Base-by-base conservation (phyloP, 306 rosid species). In the Cicer chorassanicum region DNA sequence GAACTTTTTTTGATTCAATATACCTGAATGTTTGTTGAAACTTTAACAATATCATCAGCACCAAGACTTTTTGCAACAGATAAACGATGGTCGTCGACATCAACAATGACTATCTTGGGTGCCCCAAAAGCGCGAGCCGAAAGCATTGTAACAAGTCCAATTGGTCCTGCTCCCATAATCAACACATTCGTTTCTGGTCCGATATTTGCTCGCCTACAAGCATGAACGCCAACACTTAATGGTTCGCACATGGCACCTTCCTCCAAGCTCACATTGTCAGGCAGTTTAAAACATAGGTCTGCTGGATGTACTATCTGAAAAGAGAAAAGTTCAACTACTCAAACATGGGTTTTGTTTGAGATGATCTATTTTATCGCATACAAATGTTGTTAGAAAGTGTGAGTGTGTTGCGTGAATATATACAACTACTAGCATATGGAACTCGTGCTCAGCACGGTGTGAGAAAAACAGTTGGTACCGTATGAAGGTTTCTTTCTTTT, bases 231-330 rank as follows among this genome's bases (percentile, higher is more conserved):
- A 8, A 93, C 98, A 70, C 97, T 93, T 8, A 89, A 81, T 69
- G 97, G 98, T 79, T 93, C 98, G 24, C 98, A 93, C 97, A 93
- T 89, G 61, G 97, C 98, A 53, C 98, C 98, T 78, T 91, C 98
- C 80, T 93, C 98, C 81, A 91, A 82, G 80, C 96, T 93, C 80
- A 89, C 92, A 65, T 88, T 91, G 18, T 91, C 96, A 1, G 97
- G 98, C 40, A 93, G 84, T 74, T 93, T 91, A 50, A 88, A 93
- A 46, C 98, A 89, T 2, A 93, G 84, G 50, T 93, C 88, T 36
- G 98, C 96, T 6, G 97, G 98, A 82, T 93, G 98, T 78, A 93
- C 97, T 55, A 93, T 76, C 96, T 89, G 86, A 61, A 59, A 39
- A 73, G 46, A 78, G 41, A 72, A 71, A 51, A 50, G 40, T 55